Evolutionary conservation across 2,329 filamentous ascomycete genomes (phyloP).

Genomic region (Juglanconis oblonga): DNA sequence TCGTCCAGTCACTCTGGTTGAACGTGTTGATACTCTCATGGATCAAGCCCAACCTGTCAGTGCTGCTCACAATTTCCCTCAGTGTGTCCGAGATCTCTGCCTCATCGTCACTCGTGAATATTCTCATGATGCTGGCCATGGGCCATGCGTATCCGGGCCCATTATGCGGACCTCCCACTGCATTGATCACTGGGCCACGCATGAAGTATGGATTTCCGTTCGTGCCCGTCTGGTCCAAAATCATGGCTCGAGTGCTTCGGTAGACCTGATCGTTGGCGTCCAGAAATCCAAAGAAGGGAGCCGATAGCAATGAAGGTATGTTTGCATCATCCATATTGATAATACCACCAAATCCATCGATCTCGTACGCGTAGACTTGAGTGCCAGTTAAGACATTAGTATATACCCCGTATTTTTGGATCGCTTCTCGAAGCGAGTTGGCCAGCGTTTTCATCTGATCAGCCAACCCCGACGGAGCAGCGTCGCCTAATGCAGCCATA

Average conservation of each 20-base stretch:
- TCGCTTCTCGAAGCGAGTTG: slow-evolving; percentile 39
- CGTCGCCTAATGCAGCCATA: slow-evolving; percentile 38
- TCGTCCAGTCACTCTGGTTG: slow-evolving; percentile 42
- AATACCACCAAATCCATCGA: slow-evolving; percentile 64
- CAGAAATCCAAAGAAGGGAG: slow-evolving; percentile 60
- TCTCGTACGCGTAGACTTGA: slow-evolving; percentile 64
- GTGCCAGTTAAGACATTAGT: slow-evolving; percentile 10
- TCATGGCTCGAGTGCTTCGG: slow-evolving; percentile 70
- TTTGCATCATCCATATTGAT: slow-evolving; percentile 68
- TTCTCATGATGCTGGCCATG: slow-evolving; percentile 78
- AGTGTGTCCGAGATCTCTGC: slow-evolving; percentile 70
- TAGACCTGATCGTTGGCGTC: slow-evolving; percentile 61
- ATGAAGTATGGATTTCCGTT: slow-evolving; percentile 71
- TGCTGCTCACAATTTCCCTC: slow-evolving; percentile 62
- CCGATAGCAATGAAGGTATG: slow-evolving; percentile 59
- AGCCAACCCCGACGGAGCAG: slow-evolving; percentile 44
- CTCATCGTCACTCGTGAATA: slow-evolving; percentile 74
- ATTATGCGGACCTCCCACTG: slow-evolving; percentile 50
- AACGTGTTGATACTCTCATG: slow-evolving; percentile 78
- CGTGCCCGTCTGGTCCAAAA: slow-evolving; percentile 45
- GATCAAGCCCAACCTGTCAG: slow-evolving; percentile 70
- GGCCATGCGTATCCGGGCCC: slow-evolving; percentile 77
- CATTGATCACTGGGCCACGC: slow-evolving; percentile 49
- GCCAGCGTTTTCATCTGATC: slow-evolving; percentile 56
- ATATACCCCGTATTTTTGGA: slow-evolving; percentile 47